phyloP scores from a whole-genome alignment of 78 protist genomes.

The Chrysochromulina tobinii region DNA sequence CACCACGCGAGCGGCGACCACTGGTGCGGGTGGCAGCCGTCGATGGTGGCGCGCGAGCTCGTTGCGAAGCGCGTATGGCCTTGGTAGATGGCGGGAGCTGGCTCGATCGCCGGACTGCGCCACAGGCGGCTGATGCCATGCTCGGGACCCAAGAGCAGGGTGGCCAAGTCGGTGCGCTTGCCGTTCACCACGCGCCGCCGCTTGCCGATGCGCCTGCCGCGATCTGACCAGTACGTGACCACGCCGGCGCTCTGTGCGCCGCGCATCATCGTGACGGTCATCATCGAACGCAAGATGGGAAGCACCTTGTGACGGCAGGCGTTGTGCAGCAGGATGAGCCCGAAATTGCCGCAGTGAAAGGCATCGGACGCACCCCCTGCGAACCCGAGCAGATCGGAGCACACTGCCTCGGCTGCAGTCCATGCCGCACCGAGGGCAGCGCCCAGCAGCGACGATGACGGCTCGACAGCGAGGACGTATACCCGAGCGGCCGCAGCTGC shows the following conservation, averaged over 20 bases:
- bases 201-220: neutral
- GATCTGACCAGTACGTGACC: neutral
- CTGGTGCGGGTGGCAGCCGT: conserved; percentile 43
- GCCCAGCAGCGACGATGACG: neutral
- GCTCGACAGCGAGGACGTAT: no score
- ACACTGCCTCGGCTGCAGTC: neutral
- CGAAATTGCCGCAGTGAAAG: conserved; percentile 40
- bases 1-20: neutral
- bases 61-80: conserved; percentile 55
- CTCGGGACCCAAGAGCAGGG: neutral
- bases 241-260: conserved; percentile 43
- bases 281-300: neutral
- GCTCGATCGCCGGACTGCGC: no score
- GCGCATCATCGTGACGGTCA: conserved; percentile 32
- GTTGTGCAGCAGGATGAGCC: neutral
- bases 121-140: neutral
- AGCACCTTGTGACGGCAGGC: neutral
- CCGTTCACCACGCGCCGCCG: conserved; percentile 27
- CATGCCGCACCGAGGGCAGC: neutral
- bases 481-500: no score
- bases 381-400: neutral
- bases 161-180: conserved; percentile 34
- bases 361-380: neutral
- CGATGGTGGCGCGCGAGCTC: neutral
- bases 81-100: neutral